Percentiles rank a stretch among this genome's conserved stretches.
These are phyloP conservation scores for Diplodia seriata DNA, from an alignment of 2,329 filamentous ascomycete species.

Conservation along the genomic window DNA sequence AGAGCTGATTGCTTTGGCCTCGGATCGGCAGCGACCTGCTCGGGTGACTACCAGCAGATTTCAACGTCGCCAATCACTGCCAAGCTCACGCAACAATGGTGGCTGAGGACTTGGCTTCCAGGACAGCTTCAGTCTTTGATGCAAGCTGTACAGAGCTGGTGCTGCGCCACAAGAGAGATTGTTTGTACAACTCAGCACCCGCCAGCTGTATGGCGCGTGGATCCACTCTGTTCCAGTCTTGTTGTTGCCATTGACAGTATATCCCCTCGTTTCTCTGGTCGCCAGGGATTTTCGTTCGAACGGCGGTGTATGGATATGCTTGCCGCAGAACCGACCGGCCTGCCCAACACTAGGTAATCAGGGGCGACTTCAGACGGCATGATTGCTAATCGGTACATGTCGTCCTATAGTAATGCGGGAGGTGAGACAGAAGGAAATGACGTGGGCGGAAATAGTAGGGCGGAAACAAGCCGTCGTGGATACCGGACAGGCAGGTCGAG, in stretches of 20 bases:
- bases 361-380: too few species aligned
- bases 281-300: background rate
- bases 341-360: background rate
- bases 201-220: too few species aligned
- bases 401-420: background rate
- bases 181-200: too few species aligned
- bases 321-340: background rate
- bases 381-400: background rate
- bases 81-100: background rate
- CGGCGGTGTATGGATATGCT: background rate
- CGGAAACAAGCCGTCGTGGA: conserved; percentile 1
- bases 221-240: too few species aligned
- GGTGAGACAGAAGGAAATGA: background rate
- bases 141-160: too few species aligned
- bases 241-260: too few species aligned
- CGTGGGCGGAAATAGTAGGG: background rate
- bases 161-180: too few species aligned
- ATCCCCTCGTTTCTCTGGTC: too few species aligned
- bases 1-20: background rate
- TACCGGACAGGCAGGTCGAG: too few species aligned
- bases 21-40: background rate
- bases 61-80: background rate
- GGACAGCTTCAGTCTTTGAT: too few species aligned
- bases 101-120: too few species aligned
- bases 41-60: background rate